These are phyloP conservation scores for Colletotrichum spinosum DNA, from an alignment of 2,329 filamentous ascomycete genomes.

Conservation along the genomic window DNA sequence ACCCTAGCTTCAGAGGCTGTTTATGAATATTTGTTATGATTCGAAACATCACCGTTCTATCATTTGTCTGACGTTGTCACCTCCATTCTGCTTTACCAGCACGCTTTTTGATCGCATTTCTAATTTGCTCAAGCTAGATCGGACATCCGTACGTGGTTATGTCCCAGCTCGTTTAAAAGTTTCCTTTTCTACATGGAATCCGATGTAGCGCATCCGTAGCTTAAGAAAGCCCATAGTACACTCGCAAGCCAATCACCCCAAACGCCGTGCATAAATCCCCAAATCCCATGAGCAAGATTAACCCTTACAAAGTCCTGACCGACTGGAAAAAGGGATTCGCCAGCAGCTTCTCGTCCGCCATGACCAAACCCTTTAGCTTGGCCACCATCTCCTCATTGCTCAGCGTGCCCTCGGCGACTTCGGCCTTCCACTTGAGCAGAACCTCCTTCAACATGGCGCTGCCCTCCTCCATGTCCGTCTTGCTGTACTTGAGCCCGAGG, in stretches of 20 bases:
- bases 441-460: conserved; percentile 87
- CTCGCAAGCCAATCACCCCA: neutral
- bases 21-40: conserved; percentile 56
- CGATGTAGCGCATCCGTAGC: neutral
- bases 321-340: conserved; percentile 79
- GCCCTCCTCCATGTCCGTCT: conserved; percentile 90
- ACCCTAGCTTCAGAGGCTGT: conserved; percentile 57
- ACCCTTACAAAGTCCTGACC: conserved; percentile 62
- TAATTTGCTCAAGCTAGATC: too few relatives aligned
- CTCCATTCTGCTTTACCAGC: neutral
- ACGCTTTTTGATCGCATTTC: too few relatives aligned
- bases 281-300: neutral
- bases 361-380: conserved; percentile 83
- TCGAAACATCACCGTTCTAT: conserved; percentile 50
- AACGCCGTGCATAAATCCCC: conserved; percentile 22
- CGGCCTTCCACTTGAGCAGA: conserved; percentile 86
- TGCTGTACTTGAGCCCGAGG: conserved; percentile 72
- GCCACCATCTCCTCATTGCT: conserved; percentile 81
- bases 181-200: neutral
- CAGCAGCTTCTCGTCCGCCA: conserved; percentile 73
- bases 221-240: neutral
- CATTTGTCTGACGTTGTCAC: conserved; percentile 34
- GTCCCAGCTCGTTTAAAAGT: too few relatives aligned
- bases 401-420: conserved; percentile 71
- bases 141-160: too few relatives aligned